Percentiles rank a stretch among this genome's conserved stretches.
These are phyloP conservation scores for Trichosporon sp. DNA, from an alignment of 1,284 basidiomycete species.

Conservation along the genomic window DNA sequence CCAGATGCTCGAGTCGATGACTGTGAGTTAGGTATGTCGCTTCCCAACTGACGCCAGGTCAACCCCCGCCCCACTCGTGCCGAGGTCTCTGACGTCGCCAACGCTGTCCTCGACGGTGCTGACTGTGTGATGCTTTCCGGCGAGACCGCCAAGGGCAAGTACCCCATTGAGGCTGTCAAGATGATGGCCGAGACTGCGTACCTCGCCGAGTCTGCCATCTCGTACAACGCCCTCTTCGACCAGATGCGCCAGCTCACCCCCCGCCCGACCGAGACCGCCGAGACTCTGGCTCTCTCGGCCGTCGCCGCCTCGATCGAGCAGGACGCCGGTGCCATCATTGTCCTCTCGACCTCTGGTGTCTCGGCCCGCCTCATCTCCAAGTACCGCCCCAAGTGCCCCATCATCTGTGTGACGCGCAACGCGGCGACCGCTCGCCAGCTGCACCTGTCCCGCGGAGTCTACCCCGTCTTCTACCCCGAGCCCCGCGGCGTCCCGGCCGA, in stretches of 20 bases:
- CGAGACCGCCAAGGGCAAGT: conserved; percentile 92
- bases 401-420: conserved; percentile 94
- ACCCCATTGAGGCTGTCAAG: conserved; percentile 88
- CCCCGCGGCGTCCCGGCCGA: conserved; percentile 76
- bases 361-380: conserved; percentile 95
- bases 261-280: conserved; percentile 82
- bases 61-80: conserved; percentile 96
- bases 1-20: conserved; percentile 99
- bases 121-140: conserved; percentile 99
- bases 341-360: conserved; percentile 87
- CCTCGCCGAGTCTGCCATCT: conserved; percentile 87
- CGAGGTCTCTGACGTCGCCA: conserved; percentile 94
- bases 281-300: conserved; percentile 89
- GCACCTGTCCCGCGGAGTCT: conserved; percentile 93
- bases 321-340: conserved; percentile 86
- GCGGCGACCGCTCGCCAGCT: conserved; percentile 93
- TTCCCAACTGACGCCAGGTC: conserved; percentile 54
- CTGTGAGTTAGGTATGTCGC: conserved; percentile 53
- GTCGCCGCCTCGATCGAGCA: conserved; percentile 94
- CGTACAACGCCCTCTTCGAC: conserved; percentile 86
- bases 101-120: conserved; percentile 92
- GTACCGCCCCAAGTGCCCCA: conserved; percentile 89
- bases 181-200: conserved; percentile 99
- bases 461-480: conserved; percentile 91
- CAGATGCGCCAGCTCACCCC: conserved; percentile 72